These are phyloP conservation scores for Coemansia sp. DNA, from an alignment of 192 early-diverging fungal species.

Conservation along the genomic window DNA sequence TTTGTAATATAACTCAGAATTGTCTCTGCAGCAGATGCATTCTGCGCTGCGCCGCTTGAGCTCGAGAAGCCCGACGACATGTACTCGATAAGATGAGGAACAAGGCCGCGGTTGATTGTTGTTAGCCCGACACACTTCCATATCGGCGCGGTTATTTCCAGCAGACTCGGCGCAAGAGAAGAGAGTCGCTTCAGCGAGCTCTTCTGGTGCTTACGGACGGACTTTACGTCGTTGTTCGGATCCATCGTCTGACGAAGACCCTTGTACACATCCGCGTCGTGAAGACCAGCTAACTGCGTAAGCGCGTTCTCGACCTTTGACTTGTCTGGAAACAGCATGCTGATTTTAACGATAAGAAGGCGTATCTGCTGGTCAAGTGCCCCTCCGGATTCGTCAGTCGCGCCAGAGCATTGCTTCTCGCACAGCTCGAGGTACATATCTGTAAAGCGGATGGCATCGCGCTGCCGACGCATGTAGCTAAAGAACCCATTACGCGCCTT, in stretches of 20 bases:
- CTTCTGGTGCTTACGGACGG: conserved; percentile 70
- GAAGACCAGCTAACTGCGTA: conserved; percentile 67
- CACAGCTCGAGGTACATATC: conserved; percentile 62
- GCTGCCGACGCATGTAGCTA: conserved; percentile 72
- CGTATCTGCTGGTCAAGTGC: conserved; percentile 56
- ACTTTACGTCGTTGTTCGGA: conserved; percentile 64
- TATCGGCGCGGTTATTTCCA: conserved; percentile 73
- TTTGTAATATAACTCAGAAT: conserved; percentile 32
- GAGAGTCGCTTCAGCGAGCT: conserved; percentile 69
- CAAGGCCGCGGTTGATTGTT: conserved; percentile 66
- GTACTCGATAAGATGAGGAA: conserved; percentile 61
- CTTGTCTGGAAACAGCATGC: conserved; percentile 65
- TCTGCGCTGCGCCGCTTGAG: background rate
- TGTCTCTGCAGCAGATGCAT: conserved; percentile 22
- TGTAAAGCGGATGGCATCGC: conserved; percentile 61
- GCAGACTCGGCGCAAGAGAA: conserved; percentile 55
- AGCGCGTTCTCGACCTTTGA: conserved; percentile 62
- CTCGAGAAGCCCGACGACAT: conserved; percentile 32
- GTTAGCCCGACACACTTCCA: conserved; percentile 74
- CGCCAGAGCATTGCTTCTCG: conserved; percentile 56
- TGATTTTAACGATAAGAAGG: conserved; percentile 56
- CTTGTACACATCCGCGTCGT: conserved; percentile 66
- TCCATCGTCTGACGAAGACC: conserved; percentile 73
- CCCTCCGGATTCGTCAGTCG: conserved; percentile 45
- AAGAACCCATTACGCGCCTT: conserved; percentile 73